Evolutionary conservation across 2,329 filamentous ascomycete species (phyloP), one percentile per base, ranked within the genome.

Genomic region (Sporothrix euskadiensis): DNA sequence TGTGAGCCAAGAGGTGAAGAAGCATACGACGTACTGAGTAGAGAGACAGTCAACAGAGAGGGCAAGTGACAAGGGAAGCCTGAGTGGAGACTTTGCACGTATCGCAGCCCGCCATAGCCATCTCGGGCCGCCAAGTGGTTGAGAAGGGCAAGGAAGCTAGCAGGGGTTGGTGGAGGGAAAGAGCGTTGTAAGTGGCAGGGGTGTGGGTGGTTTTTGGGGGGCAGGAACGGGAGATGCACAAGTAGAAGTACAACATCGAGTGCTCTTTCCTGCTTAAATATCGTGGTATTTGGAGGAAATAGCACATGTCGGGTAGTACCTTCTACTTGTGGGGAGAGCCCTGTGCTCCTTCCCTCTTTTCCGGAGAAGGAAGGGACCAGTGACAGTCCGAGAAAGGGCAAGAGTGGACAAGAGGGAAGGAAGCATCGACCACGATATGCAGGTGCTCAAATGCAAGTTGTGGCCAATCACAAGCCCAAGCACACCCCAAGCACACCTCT

Each of bases 381-480:
- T 66, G n/a, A 22, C 61, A 54, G 68, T 39, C 35, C 49, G 47
- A 56, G 49, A 57, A 59, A n/a, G 68, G 49, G 35, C 39, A 61
- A 57, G 56, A 35, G 69, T 56, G 32, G 49, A 52, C 61, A 26
- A 70, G 39, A 70, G 52, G 68, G 66, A 69, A 70, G 35, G 68
- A 57, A 57, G 52, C 49, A 70, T 41, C 49, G 68, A 44, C 52
- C 68, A 57, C 68, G 32, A 41, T 57, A 56, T 70, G 68, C 68
- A 61, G 54, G 69, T 71, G 69, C 52, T 59, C 54, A 52, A 63
- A 26, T 49, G 57, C 57, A 49, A 12, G 47, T 16, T 5, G 47
- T 41, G n/a, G 59, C 71, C 71, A 72, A 72, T 72, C 71, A 72
- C 47, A 19, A n/a, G 71, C 47, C 14, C 12, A 6, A 72, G 71